These are phyloP conservation scores for Xylaria scruposa DNA, from an alignment of 495 filamentous ascomycete genomes.

Conservation along the genomic window DNA sequence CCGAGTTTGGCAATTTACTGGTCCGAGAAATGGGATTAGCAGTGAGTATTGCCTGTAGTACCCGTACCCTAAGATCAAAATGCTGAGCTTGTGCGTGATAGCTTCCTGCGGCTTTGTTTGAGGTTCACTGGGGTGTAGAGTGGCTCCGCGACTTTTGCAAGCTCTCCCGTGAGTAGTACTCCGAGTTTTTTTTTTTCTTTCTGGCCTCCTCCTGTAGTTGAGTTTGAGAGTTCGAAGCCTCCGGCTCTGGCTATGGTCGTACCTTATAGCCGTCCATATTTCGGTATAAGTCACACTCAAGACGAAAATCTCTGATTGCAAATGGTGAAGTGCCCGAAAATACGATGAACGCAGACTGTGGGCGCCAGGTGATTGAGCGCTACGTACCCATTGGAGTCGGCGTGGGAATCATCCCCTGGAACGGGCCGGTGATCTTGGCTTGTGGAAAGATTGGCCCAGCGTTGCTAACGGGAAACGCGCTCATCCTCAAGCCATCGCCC, in stretches of 20 bases:
- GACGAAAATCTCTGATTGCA: background rate
- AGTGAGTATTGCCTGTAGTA: background rate
- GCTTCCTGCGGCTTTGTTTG: background rate
- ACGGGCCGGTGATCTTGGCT: conserved; percentile 53
- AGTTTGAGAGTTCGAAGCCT: background rate
- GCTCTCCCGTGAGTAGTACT: conserved; percentile 6
- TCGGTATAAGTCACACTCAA: background rate
- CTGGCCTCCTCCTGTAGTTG: background rate
- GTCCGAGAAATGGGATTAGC: conserved; percentile 14
- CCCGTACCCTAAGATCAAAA: background rate
- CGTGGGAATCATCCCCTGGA: conserved; percentile 59
- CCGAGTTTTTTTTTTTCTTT: background rate
- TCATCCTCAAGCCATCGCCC: conserved; percentile 17
- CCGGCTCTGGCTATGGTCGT: background rate
- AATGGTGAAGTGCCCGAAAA: conserved; percentile 21
- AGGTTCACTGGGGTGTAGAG: background rate
- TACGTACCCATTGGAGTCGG: conserved; percentile 50
- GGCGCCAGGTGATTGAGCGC: conserved; percentile 43
- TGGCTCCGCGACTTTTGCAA: conserved; percentile 4
- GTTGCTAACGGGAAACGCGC: conserved; percentile 51
- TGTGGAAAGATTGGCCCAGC: conserved; percentile 53
- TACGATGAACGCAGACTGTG: conserved; percentile 46
- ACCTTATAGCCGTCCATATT: background rate
- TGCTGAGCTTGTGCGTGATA: conserved; percentile 4
- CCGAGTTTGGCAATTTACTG: background rate